Conservation (phyloP, 2,329 filamentous ascomycete species). For the Geosmithia putterillii region DNA sequence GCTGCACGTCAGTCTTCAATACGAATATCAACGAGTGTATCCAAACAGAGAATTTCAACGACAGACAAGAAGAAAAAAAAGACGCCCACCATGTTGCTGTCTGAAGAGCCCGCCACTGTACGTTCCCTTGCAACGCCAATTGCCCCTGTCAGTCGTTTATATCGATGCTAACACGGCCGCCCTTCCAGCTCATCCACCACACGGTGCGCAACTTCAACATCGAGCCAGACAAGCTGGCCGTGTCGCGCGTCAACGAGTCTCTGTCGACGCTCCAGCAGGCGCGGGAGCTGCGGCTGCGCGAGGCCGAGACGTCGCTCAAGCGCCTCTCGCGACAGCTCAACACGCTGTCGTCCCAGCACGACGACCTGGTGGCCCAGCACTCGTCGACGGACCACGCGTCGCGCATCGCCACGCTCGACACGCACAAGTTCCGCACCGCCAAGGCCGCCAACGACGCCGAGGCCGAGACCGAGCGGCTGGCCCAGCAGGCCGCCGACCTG, state of each 20-base stretch:
- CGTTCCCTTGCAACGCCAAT: background rate
- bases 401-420: constrained; percentile 78
- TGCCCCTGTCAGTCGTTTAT: too few species aligned
- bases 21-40: too few species aligned
- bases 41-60: too few species aligned
- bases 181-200: constrained; percentile 68
- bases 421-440: constrained; percentile 87
- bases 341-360: constrained; percentile 63
- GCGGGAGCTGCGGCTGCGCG: constrained; percentile 63
- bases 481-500: constrained; percentile 64
- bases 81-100: constrained; percentile 66
- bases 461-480: constrained; percentile 87
- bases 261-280: constrained; percentile 74
- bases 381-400: constrained; percentile 70
- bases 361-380: constrained; percentile 62
- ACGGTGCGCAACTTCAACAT: constrained; percentile 95
- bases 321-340: constrained; percentile 66
- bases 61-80: background rate
- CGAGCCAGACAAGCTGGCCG: constrained; percentile 69
- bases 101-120: constrained; percentile 84
- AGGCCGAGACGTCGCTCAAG: constrained; percentile 54
- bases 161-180: constrained; percentile 1
- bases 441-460: constrained; percentile 83
- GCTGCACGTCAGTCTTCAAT: too few species aligned
- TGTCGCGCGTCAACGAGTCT: constrained; percentile 74